Evolutionary conservation across 164 flowering plant genomes (phyloP).

Genomic region (Annona squamosa): DNA sequence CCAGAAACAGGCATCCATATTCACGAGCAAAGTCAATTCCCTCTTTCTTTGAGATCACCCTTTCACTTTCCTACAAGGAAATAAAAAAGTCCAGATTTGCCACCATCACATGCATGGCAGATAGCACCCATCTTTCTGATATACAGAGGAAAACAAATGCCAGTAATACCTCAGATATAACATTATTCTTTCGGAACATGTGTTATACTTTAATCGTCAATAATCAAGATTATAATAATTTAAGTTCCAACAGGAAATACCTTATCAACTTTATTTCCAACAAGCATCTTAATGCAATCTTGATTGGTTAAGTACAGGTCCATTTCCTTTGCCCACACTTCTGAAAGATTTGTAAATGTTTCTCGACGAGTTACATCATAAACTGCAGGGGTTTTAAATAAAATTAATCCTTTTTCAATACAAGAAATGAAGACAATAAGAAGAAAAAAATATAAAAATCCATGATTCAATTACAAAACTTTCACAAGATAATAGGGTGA

Average conservation of each 20-base stretch:
- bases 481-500: not conserved
- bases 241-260: constrained; percentile 21
- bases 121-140: not conserved
- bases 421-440: not conserved
- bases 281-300: constrained; percentile 90
- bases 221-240: not conserved
- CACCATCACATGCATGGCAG: not conserved
- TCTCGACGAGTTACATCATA: constrained; percentile 82
- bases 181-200: not conserved
- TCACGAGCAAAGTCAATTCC: constrained; percentile 78
- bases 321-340: constrained; percentile 78
- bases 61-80: constrained; percentile 56
- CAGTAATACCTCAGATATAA: not conserved
- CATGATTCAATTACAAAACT: not conserved
- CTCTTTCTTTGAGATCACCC: constrained; percentile 72
- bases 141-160: not conserved
- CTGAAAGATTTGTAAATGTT: constrained; percentile 76
- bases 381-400: constrained; percentile 27
- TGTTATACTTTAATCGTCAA: not conserved
- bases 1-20: constrained; percentile 69
- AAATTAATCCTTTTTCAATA: not conserved
- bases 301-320: constrained; percentile 76
- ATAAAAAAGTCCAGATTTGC: not conserved
- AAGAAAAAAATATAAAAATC: not conserved
- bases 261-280: constrained; percentile 88